These are phyloP conservation scores for Penicillium sp. DNA, from an alignment of 2,329 filamentous ascomycete species.

Conservation along the genomic window DNA sequence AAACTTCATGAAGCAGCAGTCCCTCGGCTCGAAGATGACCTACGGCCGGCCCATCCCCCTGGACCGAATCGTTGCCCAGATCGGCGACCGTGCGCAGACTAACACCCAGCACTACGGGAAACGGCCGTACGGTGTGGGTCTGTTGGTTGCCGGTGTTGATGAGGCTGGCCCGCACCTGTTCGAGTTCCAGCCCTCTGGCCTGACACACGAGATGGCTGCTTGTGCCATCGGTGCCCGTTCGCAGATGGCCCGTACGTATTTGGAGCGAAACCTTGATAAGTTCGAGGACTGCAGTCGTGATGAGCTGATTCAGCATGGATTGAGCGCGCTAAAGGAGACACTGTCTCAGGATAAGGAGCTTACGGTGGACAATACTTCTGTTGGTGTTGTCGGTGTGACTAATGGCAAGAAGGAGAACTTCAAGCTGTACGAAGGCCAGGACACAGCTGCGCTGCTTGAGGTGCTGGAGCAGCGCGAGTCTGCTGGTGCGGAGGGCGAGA, in stretches of 20 bases:
- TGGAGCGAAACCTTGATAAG: constrained; percentile 84
- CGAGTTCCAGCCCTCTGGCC: constrained; percentile 94
- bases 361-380: constrained; percentile 93
- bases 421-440: constrained; percentile 84
- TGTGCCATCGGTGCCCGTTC: constrained; percentile 94
- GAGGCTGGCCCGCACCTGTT: constrained; percentile 93
- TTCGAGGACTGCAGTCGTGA: constrained; percentile 76
- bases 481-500: constrained; percentile 45
- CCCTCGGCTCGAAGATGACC: constrained; percentile 88
- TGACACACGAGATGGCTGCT: constrained; percentile 96
- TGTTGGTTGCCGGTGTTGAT: constrained; percentile 90
- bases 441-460: constrained; percentile 83
- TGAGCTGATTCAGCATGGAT: constrained; percentile 84
- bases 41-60: constrained; percentile 93
- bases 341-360: constrained; percentile 96
- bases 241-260: constrained; percentile 96
- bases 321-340: constrained; percentile 90
- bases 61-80: constrained; percentile 83
- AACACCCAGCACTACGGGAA: constrained; percentile 98
- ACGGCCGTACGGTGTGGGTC: constrained; percentile 90
- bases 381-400: constrained; percentile 74
- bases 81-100: constrained; percentile 92
- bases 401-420: constrained; percentile 70
- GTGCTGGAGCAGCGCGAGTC: constrained; percentile 52
- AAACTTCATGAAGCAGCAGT: constrained; percentile 99